Conservation (phyloP, 805 yeast species). For the Yarrowia yakushimensis region DNA sequence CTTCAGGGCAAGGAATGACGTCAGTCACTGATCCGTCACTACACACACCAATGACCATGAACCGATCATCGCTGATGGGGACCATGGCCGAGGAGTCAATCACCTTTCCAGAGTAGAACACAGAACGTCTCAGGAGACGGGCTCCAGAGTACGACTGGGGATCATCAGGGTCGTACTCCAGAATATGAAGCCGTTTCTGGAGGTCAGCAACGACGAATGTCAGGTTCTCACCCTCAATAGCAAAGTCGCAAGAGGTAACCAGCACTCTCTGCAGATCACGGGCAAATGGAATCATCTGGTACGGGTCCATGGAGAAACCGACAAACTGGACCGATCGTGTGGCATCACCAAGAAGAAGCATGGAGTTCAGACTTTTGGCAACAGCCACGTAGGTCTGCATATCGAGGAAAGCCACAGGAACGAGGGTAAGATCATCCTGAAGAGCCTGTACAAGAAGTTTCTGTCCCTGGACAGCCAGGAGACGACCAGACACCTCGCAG, state of each 20-base stretch:
- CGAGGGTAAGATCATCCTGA: slow-evolving; percentile 78
- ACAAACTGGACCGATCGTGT: slow-evolving; percentile 71
- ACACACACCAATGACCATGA: slow-evolving; percentile 64
- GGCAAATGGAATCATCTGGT: slow-evolving; percentile 73
- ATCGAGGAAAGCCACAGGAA: slow-evolving; percentile 92
- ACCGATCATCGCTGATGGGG: slow-evolving; percentile 29
- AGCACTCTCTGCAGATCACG: slow-evolving; percentile 65
- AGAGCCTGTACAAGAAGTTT: slow-evolving; percentile 73
- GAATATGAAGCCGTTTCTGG: slow-evolving; percentile 59
- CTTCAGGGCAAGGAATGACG: slow-evolving; percentile 71
- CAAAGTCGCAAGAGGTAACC: slow-evolving; percentile 70
- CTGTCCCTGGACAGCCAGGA: slow-evolving; percentile 83
- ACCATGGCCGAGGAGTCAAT: slow-evolving; percentile 34
- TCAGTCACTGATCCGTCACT: slow-evolving; percentile 76
- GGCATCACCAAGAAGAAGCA: slow-evolving; percentile 77
- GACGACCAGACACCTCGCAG: slow-evolving; percentile 76
- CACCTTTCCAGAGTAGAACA: slow-evolving; percentile 63
- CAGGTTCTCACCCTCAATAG: slow-evolving; percentile 66
- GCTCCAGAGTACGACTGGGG: slow-evolving; percentile 79
- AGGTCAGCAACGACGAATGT: slow-evolving; percentile 67
- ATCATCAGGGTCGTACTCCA: slow-evolving; percentile 91
- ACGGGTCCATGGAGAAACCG: slow-evolving; percentile 95
- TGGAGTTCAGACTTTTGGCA: slow-evolving; percentile 76
- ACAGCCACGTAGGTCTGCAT: slow-evolving; percentile 76
- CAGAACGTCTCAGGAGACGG: slow-evolving; percentile 62